phyloP scores from a whole-genome alignment of 345 rosid genomes.

The Lagerstroemia speciosa region DNA sequence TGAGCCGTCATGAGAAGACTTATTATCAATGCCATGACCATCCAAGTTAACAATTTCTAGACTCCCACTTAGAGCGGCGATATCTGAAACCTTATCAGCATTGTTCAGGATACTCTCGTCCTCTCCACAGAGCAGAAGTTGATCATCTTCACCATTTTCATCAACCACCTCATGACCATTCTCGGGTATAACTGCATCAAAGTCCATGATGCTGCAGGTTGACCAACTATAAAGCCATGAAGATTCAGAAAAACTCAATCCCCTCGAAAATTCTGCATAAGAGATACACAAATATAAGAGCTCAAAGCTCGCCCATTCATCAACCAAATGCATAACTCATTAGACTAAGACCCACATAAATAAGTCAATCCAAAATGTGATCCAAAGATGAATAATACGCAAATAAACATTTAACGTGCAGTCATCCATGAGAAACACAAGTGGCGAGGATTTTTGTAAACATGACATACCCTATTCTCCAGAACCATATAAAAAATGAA shows the following conservation, averaged over 20 bases:
- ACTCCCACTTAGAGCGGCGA: constrained; percentile 20
- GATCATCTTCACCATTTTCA: constrained; percentile 46
- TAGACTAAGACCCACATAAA: not conserved
- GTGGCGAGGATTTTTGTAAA: not conserved
- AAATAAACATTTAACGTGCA: not conserved
- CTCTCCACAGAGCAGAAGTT: constrained; percentile 22
- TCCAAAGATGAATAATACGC: not conserved
- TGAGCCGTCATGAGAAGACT: constrained; percentile 21
- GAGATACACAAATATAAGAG: not conserved
- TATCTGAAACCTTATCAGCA: constrained; percentile 20
- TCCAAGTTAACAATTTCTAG: constrained; percentile 25
- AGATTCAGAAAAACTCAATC: not conserved
- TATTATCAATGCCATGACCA: constrained; percentile 16
- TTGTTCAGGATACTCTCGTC: constrained; percentile 22
- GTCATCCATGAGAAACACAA: not conserved
- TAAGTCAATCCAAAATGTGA: not conserved
- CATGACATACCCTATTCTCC: too few species aligned
- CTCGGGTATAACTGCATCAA: constrained; percentile 21
- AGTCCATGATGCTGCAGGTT: constrained; percentile 38
- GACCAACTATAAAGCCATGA: constrained; percentile 2
- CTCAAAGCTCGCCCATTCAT: not conserved
- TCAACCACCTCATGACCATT: constrained; percentile 36
- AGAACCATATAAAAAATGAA: too few species aligned
- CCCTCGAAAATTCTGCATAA: not conserved
- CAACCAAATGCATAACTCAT: not conserved